Conservation (phyloP, 2,329 filamentous ascomycete genomes). For the Albophoma yamanashiensis region DNA sequence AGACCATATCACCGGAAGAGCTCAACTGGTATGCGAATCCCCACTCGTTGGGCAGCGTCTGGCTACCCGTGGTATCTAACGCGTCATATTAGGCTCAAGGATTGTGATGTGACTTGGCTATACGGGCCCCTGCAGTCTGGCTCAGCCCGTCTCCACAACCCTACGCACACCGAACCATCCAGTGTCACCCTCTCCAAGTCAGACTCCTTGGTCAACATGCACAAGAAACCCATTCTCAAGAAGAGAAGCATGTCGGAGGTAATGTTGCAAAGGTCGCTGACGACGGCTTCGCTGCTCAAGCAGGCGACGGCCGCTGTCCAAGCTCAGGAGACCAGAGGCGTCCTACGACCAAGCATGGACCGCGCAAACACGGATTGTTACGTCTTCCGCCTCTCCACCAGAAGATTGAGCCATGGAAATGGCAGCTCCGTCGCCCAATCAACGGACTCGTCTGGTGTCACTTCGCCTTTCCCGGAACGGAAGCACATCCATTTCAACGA, state of each 20-base stretch:
- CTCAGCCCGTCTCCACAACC: slow-evolving; percentile 37
- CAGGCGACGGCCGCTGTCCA: slow-evolving; percentile 81
- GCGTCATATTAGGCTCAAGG: slow-evolving; percentile 65
- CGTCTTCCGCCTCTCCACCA: slow-evolving; percentile 51
- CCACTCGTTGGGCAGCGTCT: background rate
- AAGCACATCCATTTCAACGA: slow-evolving; percentile 96
- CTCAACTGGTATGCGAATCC: slow-evolving; percentile 65
- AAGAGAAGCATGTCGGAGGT: slow-evolving; percentile 94
- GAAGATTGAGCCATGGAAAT: slow-evolving; percentile 49
- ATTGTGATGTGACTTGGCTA: slow-evolving; percentile 94
- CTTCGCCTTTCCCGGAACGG: slow-evolving; percentile 53
- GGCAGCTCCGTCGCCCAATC: slow-evolving; percentile 54
- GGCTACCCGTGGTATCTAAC: slow-evolving; percentile 14
- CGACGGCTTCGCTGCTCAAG: slow-evolving; percentile 78
- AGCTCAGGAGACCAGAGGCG: slow-evolving; percentile 57
- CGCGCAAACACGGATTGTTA: slow-evolving; percentile 63
- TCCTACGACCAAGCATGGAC: slow-evolving; percentile 44
- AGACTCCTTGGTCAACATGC: slow-evolving; percentile 52
- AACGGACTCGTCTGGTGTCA: slow-evolving; percentile 57
- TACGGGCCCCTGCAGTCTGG: slow-evolving; percentile 85
- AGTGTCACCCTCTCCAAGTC: slow-evolving; percentile 39
- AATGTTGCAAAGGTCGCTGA: slow-evolving; percentile 83
- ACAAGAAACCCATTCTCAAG: slow-evolving; percentile 87
- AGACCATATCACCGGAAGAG: slow-evolving; percentile 81
- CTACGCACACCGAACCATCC: slow-evolving; percentile 28